Conservation (phyloP, 345 rosid genomes). For the Cardamine resedifolia region DNA sequence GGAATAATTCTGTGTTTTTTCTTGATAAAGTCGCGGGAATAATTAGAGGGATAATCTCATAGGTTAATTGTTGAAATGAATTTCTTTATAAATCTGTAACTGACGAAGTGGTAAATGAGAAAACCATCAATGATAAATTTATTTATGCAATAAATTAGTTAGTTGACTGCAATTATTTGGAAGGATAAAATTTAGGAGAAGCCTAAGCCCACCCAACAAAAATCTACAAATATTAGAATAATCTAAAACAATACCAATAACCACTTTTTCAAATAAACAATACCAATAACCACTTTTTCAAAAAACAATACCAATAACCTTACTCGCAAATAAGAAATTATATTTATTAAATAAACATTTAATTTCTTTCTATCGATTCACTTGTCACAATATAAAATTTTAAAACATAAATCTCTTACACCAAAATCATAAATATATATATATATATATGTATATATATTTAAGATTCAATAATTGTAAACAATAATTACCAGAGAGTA, state of each 20-base stretch:
- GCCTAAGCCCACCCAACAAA: not conserved
- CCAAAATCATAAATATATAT: not conserved
- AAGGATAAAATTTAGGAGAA: conserved; percentile 33
- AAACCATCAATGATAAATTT: conserved; percentile 11
- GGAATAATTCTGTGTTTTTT: not conserved
- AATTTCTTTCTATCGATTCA: not conserved
- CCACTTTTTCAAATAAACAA: too few species aligned
- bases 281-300: too few species aligned
- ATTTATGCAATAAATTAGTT: conserved; percentile 12
- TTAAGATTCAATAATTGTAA: too few species aligned
- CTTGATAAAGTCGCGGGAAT: conserved; percentile 3
- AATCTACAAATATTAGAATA: not conserved
- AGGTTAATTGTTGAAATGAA: not conserved
- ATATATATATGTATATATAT: too few species aligned
- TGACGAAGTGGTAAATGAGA: conserved; percentile 21
- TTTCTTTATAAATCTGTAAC: conserved; percentile 1
- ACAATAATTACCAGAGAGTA: not conserved
- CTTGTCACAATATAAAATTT: not conserved
- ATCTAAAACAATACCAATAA: not conserved
- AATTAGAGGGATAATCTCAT: not conserved
- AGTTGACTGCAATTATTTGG: conserved; percentile 25
- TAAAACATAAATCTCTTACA: not conserved
- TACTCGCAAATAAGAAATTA: not conserved
- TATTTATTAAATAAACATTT: not conserved
- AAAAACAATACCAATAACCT: not conserved